A percentile compares a stretch with the other conserved stretches of the same genome.
Conservation (phyloP, 768 basidiomycete species). For the Cubamyces lactineus region DNA sequence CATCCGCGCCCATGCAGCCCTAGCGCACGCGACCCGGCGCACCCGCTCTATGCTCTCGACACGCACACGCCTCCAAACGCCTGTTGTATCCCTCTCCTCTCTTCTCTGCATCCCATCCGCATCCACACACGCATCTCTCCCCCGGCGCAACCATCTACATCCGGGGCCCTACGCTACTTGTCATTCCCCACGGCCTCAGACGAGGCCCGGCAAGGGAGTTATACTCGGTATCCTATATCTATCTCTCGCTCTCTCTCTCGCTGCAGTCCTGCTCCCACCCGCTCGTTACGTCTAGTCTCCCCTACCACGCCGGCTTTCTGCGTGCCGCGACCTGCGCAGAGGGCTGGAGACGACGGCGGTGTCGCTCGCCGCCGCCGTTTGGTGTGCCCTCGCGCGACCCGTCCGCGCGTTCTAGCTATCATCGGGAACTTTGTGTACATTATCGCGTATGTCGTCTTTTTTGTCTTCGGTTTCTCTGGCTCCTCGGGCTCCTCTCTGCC, state of each 20-base stretch:
- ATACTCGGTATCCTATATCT: neutral
- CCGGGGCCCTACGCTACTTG: no score
- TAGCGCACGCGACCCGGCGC: neutral
- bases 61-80: neutral
- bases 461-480: neutral
- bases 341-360: no score
- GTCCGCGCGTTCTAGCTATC: neutral
- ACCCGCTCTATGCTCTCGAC: constrained; percentile 6
- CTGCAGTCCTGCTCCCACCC: neutral
- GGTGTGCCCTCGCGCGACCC: no score
- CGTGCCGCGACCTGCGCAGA: no score
- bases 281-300: constrained; percentile 1
- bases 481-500: no score
- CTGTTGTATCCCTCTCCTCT: constrained; percentile 2
- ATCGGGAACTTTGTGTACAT: constrained; percentile 13
- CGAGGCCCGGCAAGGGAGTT: no score
- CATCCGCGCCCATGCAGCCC: neutral
- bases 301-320: no score
- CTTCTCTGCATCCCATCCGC: no score
- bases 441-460: constrained; percentile 1
- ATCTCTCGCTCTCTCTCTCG: neutral
- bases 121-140: neutral
- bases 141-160: no score
- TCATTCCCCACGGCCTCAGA: no score
- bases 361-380: no score